These are phyloP conservation scores for Kodamaea plutei DNA, from an alignment of 1,139 yeast species.

Conservation along the genomic window DNA sequence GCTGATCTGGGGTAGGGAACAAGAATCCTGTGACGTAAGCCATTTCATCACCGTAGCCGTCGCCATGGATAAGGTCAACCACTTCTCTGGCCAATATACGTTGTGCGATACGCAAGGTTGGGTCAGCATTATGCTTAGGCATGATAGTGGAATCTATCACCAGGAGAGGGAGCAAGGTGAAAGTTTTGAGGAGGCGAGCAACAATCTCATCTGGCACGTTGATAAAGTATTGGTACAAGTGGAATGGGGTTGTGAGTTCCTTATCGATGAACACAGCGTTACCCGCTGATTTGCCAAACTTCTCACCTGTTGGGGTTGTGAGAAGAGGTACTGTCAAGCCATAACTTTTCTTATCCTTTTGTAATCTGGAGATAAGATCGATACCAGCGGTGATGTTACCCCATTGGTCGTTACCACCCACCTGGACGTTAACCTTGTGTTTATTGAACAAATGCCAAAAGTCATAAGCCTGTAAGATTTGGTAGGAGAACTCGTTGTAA, in stretches of 20 bases:
- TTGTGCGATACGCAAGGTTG: slow-evolving; percentile 70
- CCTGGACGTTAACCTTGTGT: slow-evolving; percentile 64
- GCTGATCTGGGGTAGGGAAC: slow-evolving; percentile 57
- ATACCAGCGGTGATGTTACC: slow-evolving; percentile 97
- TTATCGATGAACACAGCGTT: slow-evolving; percentile 88
- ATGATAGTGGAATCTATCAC: slow-evolving; percentile 52
- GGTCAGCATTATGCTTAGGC: slow-evolving; percentile 49
- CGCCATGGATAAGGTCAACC: slow-evolving; percentile 83
- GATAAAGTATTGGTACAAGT: slow-evolving; percentile 80
- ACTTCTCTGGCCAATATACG: slow-evolving; percentile 76
- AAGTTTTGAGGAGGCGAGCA: slow-evolving; percentile 60
- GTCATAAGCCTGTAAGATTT: slow-evolving; percentile 88
- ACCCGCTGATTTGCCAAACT: slow-evolving; percentile 96
- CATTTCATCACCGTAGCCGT: slow-evolving; percentile 66
- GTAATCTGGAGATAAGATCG: slow-evolving; percentile 72
- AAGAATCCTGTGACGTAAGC: slow-evolving; percentile 60
- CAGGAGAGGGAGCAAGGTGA: slow-evolving; percentile 69
- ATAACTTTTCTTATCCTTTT: slow-evolving; percentile 37
- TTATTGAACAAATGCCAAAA: slow-evolving; percentile 74
- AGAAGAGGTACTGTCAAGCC: slow-evolving; percentile 90
- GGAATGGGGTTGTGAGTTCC: slow-evolving; percentile 69
- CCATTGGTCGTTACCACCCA: slow-evolving; percentile 98
- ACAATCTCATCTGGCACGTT: slow-evolving; percentile 79
- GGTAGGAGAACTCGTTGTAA: slow-evolving; percentile 91
- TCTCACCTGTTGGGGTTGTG: slow-evolving; percentile 86